Base-by-base conservation (phyloP, 306 rosid species). In the Astragalus membranaceus region DNA sequence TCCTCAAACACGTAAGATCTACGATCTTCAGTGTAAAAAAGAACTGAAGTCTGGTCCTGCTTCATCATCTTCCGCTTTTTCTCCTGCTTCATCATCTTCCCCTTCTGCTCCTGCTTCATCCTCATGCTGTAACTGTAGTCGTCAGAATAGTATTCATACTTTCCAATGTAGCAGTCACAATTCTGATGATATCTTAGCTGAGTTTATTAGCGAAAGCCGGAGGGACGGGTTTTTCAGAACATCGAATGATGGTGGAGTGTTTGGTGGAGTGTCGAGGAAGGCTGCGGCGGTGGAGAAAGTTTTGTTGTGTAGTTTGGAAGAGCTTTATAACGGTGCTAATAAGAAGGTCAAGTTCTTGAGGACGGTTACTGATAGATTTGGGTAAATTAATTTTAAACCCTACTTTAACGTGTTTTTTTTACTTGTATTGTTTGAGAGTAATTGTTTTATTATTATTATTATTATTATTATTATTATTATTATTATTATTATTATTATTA, bases 261-360 rank as follows among this genome's bases (percentile, higher is more conserved):
- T n/a, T n/a, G n/a, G n/a, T n/a, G n/a, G n/a, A n/a, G 64, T 65
- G 5, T 36, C 33, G 7, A 80, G 83, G 83, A 94, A 86, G 81
- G 99, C 88, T 1, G 54, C 78, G 20, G 77, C 99, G 3, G 79
- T 94, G 10, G 97, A 91, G 89, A 89, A 58, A 50, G 0, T 5
- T 32, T 75, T 94, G 76, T 84, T 87, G 2, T 91, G 97, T 23
- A 78, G 89, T 81, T 86, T 94, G 88, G 99, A 94, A 82, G 97
- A 94, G 70, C 92, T 94, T 3, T 94, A 75, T 35, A 85, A 71
- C 59, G 99, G 97, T 7, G 87, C 77, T 12, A 85, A 80, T 79
- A 94, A 88, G 86, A 91, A 91, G 86, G 84, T 94, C 95, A 89
- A 78, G 87, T 91, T 94, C 75, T 88, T 92, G 2, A 87, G 99